Evolutionary conservation across 257 asterid species (phyloP).

Genomic region (Scutellaria minor): DNA sequence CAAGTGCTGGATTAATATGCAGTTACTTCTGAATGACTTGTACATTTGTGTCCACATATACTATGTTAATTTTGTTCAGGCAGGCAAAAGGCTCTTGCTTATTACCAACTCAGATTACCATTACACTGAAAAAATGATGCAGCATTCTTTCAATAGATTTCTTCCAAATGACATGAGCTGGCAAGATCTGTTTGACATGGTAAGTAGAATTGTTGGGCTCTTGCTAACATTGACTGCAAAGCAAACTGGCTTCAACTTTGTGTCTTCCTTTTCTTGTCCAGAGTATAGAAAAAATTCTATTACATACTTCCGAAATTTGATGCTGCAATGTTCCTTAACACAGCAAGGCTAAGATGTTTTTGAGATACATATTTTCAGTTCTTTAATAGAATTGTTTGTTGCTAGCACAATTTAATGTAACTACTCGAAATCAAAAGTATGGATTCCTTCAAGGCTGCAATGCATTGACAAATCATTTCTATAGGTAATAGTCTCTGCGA

Average conservation of each 20-base stretch:
- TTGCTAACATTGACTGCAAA: constrained; percentile 27
- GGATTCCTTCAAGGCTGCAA: constrained; percentile 20
- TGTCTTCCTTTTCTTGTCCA: constrained; percentile 19
- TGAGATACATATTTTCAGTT: not conserved
- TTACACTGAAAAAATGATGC: constrained; percentile 94
- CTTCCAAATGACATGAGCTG: constrained; percentile 94
- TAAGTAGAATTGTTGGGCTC: constrained; percentile 40
- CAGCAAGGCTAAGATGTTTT: not conserved
- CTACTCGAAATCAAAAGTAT: constrained; percentile 16
- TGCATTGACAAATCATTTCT: constrained; percentile 34
- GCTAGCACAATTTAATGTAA: constrained; percentile 14
- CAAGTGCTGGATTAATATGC: constrained; percentile 7
- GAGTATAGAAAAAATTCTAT: constrained; percentile 6
- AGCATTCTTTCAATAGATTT: constrained; percentile 84
- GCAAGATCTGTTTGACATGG: constrained; percentile 92
- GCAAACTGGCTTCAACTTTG: constrained; percentile 14
- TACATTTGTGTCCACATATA: not conserved
- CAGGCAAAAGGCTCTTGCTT: constrained; percentile 85
- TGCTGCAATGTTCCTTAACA: constrained; percentile 21
- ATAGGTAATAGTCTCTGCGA: constrained; percentile 86
- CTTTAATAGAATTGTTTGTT: not conserved
- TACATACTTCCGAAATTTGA: constrained; percentile 32
- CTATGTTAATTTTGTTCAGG: constrained; percentile 48
- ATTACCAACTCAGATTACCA: constrained; percentile 92
- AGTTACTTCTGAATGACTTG: constrained; percentile 24